These are phyloP conservation scores for Alloascoidea africana DNA, from an alignment of 805 yeast genomes.

Conservation along the genomic window DNA sequence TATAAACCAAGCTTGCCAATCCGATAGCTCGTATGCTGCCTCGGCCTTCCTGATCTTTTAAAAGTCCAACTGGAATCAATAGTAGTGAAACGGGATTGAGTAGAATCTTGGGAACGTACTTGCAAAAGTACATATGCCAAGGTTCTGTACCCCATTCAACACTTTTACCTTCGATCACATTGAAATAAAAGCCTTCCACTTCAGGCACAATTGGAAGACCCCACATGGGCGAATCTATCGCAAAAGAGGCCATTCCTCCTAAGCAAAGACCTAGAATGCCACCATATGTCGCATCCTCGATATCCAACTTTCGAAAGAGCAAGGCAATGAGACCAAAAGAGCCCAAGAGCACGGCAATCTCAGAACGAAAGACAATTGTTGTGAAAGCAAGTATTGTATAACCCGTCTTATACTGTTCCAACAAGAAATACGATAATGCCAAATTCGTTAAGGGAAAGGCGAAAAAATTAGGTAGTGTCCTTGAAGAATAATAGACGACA, in stretches of 20 bases:
- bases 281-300: conserved; percentile 24
- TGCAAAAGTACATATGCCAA: conserved; percentile 44
- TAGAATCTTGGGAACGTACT: conserved; percentile 27
- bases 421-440: conserved; percentile 35
- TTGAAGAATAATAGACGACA: conserved; percentile 58
- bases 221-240: conserved; percentile 75
- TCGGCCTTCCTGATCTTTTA: conserved; percentile 15
- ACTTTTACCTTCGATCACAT: conserved; percentile 63
- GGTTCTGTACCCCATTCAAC: conserved; percentile 82
- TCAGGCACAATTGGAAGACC: conserved; percentile 49
- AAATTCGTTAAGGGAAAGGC: conserved; percentile 58
- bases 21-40: conserved; percentile 28
- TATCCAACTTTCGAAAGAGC: conserved; percentile 28
- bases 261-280: conserved; percentile 31
- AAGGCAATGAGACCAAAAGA: conserved; percentile 24
- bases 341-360: conserved; percentile 38
- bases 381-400: conserved; percentile 42
- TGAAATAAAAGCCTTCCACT: conserved; percentile 52
- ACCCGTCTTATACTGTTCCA: conserved; percentile 31
- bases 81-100: conserved; percentile 20
- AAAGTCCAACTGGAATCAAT: conserved; percentile 22
- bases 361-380: conserved; percentile 60
- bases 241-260: conserved; percentile 33
- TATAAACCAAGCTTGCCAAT: conserved; percentile 35
- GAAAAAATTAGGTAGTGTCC: conserved; percentile 74